Base-by-base conservation (phyloP, 2,329 filamentous ascomycete genomes). In the Pleurostoma richardsiae region DNA sequence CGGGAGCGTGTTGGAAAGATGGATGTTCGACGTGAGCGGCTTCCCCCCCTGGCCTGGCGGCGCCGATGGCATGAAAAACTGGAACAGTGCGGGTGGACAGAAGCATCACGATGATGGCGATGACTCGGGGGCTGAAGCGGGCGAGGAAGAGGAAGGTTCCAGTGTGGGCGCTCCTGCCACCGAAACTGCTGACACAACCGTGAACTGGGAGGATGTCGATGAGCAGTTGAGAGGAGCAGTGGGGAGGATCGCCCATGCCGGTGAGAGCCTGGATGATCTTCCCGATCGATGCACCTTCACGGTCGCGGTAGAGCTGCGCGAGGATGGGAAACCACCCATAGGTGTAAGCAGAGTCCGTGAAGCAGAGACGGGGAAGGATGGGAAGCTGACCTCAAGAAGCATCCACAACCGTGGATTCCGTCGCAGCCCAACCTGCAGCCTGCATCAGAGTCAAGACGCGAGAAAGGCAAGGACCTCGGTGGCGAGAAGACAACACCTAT, bases 201-300 rank as follows among this genome's bases (percentile, higher is more conserved):
- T 80, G 26, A 77, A 74, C 54, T 78, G 74, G 71, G 59, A 69
- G 0, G 80, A 91, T 59, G 71, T 92, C 5, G 79, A 88, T 44
- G 85, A 91, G 66, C 82, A 88, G 52, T 74, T 92, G 41, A 76
- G 88, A 29, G 87, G 79, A 3, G 82, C 82, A 0, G 69, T 92
- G 54, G 69, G 77, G 45, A 77, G 79, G 41, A 67, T 92, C 10
- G 76, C 80, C 0, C 77, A 81, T 49, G 75, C 79, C 3, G 80
- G 74, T 6, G 74, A 82, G 50, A 74, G 70, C 46, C 71, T 89
- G 51, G 67, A 64, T 0, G 64, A 73, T 0, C 60, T 90, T 27
- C 85, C 86, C 0, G 65, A 73, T 2, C 77, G 77, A 2, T 90
- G 86, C 62, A 86, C 85, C 0, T 92, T 88, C 62, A 88, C 86